phyloP scores from a whole-genome alignment of 345 rosid species.

The Linum trigynum region DNA sequence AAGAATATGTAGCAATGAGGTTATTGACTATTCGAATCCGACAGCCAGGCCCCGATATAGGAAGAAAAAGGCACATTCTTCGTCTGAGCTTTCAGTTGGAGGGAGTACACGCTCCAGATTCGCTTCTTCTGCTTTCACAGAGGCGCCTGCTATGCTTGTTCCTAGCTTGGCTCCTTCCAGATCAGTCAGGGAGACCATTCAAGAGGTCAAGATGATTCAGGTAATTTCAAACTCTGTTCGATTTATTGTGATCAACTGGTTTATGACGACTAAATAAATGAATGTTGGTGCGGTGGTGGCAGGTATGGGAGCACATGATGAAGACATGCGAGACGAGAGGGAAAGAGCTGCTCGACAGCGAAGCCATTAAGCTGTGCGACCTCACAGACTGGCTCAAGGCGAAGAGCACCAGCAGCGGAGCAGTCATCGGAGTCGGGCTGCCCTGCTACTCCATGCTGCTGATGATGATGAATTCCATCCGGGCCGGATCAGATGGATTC shows the following conservation, averaged over 20 bases:
- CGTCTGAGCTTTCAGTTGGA: slow-evolving; percentile 44
- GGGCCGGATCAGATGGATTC: slow-evolving; percentile 51
- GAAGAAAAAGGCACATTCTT: slow-evolving; percentile 33
- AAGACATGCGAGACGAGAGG: slow-evolving; percentile 53
- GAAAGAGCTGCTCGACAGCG: slow-evolving; percentile 48
- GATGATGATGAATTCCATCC: slow-evolving; percentile 47
- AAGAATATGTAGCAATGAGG: neutral
- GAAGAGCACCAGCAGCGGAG: slow-evolving; percentile 37
- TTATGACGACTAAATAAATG: neutral
- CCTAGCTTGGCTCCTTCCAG: slow-evolving; percentile 62
- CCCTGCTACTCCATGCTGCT: slow-evolving; percentile 54
- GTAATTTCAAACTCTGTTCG: slow-evolving; percentile 23
- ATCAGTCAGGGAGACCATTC: slow-evolving; percentile 69
- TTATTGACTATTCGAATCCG: slow-evolving; percentile 17
- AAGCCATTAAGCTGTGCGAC: slow-evolving; percentile 37
- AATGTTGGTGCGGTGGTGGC: neutral
- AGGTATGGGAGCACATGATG: slow-evolving; percentile 60
- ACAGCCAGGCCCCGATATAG: slow-evolving; percentile 65
- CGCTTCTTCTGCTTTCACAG: slow-evolving; percentile 22
- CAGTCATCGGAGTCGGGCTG: slow-evolving; percentile 43
- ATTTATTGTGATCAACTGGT: neutral
- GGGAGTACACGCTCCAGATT: slow-evolving; percentile 29
- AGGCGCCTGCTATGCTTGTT: slow-evolving; percentile 59
- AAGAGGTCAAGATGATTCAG: slow-evolving; percentile 82
- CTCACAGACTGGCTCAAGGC: slow-evolving; percentile 48